Conservation (phyloP, 352 stramenopile genomes). For the Pythium sukuiense region DNA sequence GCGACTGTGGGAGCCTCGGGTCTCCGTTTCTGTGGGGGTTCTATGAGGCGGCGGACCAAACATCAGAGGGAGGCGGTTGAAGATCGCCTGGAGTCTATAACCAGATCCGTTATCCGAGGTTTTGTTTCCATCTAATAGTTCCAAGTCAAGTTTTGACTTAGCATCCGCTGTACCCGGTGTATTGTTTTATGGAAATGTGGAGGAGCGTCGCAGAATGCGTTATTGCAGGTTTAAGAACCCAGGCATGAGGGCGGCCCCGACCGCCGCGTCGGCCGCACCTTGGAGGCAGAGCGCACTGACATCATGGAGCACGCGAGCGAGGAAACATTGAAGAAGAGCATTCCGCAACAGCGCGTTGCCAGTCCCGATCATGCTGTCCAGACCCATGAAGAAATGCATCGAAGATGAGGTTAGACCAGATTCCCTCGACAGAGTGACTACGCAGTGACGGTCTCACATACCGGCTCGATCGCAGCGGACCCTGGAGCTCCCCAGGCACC, state of each 20-base stretch:
- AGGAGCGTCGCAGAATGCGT: neutral
- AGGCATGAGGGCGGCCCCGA: conserved; percentile 53
- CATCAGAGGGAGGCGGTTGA: neutral
- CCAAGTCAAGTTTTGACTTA: neutral
- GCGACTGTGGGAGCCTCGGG: no score
- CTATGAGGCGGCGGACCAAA: neutral
- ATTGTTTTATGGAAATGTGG: neutral
- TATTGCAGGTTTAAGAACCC: conserved; percentile 26
- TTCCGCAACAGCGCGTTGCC: conserved; percentile 74
- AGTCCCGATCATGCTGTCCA: conserved; percentile 63
- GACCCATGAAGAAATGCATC: conserved; percentile 5
- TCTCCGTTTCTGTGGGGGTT: neutral
- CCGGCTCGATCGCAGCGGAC: conserved; percentile 34
- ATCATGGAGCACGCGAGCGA: conserved; percentile 38
- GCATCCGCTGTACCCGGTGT: neutral
- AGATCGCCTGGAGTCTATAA: neutral
- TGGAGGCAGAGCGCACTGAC: conserved; percentile 41
- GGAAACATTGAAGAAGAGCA: conserved; percentile 53
- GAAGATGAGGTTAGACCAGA: conserved; percentile 1
- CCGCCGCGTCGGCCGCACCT: conserved; percentile 50
- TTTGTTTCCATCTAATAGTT: neutral
- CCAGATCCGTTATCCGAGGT: neutral
- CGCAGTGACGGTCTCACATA: conserved; percentile 27
- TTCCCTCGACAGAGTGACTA: neutral
- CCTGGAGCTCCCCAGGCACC: conserved; percentile 49